These are phyloP conservation scores for Diplodia corticola DNA, from an alignment of 2,329 filamentous ascomycete species.

Conservation along the genomic window DNA sequence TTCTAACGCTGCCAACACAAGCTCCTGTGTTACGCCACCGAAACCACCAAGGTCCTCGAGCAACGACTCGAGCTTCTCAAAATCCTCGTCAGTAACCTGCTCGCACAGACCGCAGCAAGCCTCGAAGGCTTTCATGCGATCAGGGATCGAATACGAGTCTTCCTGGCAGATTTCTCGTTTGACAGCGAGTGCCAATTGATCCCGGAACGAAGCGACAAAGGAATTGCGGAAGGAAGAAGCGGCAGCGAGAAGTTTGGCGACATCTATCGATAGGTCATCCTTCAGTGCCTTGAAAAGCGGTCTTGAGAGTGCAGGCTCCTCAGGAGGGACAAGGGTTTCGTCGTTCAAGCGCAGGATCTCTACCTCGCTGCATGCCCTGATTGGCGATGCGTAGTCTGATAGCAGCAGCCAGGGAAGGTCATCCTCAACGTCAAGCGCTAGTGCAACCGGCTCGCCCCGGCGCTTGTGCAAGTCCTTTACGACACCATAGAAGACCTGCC, in stretches of 20 bases:
- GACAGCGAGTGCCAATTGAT: conserved; percentile 67
- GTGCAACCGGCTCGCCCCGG: conserved; percentile 75
- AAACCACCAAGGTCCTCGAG: conserved; percentile 66
- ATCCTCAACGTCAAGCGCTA: conserved; percentile 70
- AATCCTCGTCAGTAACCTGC: conserved; percentile 80
- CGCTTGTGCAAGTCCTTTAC: conserved; percentile 83
- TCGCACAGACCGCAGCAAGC: conserved; percentile 76
- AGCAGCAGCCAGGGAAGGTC: conserved; percentile 82
- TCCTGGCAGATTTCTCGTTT: conserved; percentile 74
- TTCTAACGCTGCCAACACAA: conserved; percentile 54
- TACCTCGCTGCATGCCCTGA: conserved; percentile 75
- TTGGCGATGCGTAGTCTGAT: conserved; percentile 75
- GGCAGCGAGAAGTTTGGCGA: conserved; percentile 66
- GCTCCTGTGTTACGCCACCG: conserved; percentile 51
- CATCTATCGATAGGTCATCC: conserved; percentile 55
- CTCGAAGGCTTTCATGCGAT: conserved; percentile 76
- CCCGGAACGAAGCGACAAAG: conserved; percentile 68
- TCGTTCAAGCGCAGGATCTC: conserved; percentile 75
- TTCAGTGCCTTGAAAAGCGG: conserved; percentile 44
- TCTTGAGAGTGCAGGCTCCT: conserved; percentile 27
- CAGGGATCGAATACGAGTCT: conserved; percentile 56
- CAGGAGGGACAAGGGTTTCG: conserved; percentile 39
- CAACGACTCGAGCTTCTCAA: conserved; percentile 65
- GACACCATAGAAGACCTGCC: conserved; percentile 86
- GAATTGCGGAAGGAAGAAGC: conserved; percentile 69